These are phyloP conservation scores for Starmerella kuoi DNA, from an alignment of 805 yeast species.

Conservation along the genomic window DNA sequence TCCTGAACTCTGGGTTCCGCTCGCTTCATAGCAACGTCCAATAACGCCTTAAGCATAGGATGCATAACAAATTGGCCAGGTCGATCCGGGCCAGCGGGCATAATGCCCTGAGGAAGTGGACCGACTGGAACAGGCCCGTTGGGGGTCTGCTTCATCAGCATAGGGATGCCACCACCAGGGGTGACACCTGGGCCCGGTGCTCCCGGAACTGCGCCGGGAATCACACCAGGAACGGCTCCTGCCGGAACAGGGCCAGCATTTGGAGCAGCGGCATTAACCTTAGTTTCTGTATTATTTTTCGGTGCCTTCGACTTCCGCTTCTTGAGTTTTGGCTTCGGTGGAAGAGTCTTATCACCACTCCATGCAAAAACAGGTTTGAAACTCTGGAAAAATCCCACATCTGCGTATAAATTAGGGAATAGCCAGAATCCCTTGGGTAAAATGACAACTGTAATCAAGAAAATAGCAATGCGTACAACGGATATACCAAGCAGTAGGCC, in stretches of 20 bases:
- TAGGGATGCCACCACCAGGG: slow-evolving; percentile 2
- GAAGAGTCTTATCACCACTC: slow-evolving; percentile 38
- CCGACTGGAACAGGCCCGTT: slow-evolving; percentile 10
- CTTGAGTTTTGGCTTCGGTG: slow-evolving; percentile 20
- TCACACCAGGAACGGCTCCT: slow-evolving; percentile 2
- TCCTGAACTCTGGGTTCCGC: slow-evolving; percentile 13
- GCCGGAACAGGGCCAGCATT: not conserved
- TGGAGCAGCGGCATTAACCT: not conserved
- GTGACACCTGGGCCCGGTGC: slow-evolving; percentile 1
- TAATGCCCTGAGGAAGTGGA: too few species aligned
- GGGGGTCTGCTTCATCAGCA: slow-evolving; percentile 7
- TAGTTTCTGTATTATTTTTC: not conserved
- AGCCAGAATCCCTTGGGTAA: slow-evolving; percentile 79
- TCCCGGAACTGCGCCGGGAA: slow-evolving; percentile 1
- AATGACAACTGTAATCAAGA: slow-evolving; percentile 43
- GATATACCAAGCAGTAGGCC: slow-evolving; percentile 69
- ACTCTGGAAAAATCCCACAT: slow-evolving; percentile 86
- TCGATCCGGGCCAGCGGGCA: not conserved
- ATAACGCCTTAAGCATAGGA: slow-evolving; percentile 15
- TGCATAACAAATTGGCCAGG: slow-evolving; percentile 9
- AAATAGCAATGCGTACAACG: slow-evolving; percentile 62
- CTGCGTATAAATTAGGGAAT: slow-evolving; percentile 91
- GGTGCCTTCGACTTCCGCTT: slow-evolving; percentile 17
- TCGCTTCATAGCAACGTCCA: slow-evolving; percentile 13
- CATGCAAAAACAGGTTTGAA: slow-evolving; percentile 82